Evolutionary conservation across 1,284 basidiomycete genomes (phyloP), one percentile per base, ranked within the genome.

Genomic region (Sporisorium reilianum): DNA sequence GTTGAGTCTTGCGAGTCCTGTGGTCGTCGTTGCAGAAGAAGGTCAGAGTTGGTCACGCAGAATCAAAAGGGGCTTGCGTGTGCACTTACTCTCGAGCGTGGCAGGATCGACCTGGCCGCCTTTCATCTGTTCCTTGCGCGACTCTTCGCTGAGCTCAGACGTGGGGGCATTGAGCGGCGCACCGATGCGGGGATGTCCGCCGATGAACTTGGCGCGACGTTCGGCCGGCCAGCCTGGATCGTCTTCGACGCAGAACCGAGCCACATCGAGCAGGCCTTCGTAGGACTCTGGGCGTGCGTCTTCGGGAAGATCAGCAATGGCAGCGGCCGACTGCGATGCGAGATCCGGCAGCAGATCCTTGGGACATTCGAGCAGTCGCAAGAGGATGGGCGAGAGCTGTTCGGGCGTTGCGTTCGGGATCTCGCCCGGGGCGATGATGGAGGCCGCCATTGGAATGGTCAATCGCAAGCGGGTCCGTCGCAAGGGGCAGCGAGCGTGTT

Each of bases 241-340:
- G 23, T 84, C 83, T 25, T 84, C 83, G 10, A 84, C 73, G 53
- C 82, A 83, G 64, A 78, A 84, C 14, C 83, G 74, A 5, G 82
- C 82, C 1, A 84, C 82, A 55, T 84, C 82, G 30, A 84, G 60
- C 16, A 84, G 59, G 11, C 81, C 81, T 56, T 83, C 83, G 52
- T 83, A 84, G 5, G 82, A 80, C 3, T 56, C 61, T 6, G 83
- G 81, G 12, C 77, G 69, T 38, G 79, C 70, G 34, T 80, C 78
- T 20, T 73, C 67, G 1, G 80, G 79, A 9, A 84, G 68, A 14
- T 83, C 80, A 12, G 66, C 60, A 34, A 84, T 80, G 9, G 82
- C 81, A 7, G 66, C 74, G 9, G 60, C 64, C 20, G 74, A 75
- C 42, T 83, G 78, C 5, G 59, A 40, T 16, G 74, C 64, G 16